A percentile compares a stretch with the other conserved stretches of the same genome.
phyloP scores from a whole-genome alignment of 1,284 basidiomycete genomes.

The Ceratobasidium sp. region DNA sequence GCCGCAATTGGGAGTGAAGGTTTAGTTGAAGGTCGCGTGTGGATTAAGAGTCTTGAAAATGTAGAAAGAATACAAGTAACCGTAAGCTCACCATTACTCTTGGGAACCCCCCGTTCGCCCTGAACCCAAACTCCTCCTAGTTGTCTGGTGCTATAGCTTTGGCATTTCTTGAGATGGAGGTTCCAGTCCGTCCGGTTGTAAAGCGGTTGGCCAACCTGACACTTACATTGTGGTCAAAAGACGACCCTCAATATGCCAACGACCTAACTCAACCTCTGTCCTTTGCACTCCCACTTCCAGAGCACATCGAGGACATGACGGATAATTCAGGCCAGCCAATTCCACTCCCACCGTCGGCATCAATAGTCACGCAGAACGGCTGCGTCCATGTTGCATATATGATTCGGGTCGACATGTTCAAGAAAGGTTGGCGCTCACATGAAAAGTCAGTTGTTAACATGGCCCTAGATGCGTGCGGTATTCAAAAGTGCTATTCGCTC shows the following conservation, averaged over 20 bases:
- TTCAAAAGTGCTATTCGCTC: neutral
- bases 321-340: neutral
- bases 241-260: neutral
- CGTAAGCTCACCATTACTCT: neutral
- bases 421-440: conserved; percentile 7
- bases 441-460: neutral
- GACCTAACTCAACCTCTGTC: neutral
- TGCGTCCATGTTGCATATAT: conserved; percentile 1
- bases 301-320: neutral
- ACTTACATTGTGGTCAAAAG: neutral
- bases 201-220: neutral
- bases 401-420: neutral
- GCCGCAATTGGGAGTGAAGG: conserved; percentile 1
- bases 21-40: conserved; percentile 6
- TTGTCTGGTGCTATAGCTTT: neutral
- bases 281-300: neutral
- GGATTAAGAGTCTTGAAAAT: conserved; percentile 2
- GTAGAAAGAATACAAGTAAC: conserved; percentile 18
- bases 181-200: neutral
- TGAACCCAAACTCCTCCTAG: neutral
- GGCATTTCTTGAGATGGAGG: neutral
- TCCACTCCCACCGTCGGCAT: conserved; percentile 1
- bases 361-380: neutral
- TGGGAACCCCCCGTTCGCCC: neutral
- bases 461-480: neutral